Evolutionary conservation across 129 eudicot species (phyloP).

Genomic region (Dittrichia graveolens): DNA sequence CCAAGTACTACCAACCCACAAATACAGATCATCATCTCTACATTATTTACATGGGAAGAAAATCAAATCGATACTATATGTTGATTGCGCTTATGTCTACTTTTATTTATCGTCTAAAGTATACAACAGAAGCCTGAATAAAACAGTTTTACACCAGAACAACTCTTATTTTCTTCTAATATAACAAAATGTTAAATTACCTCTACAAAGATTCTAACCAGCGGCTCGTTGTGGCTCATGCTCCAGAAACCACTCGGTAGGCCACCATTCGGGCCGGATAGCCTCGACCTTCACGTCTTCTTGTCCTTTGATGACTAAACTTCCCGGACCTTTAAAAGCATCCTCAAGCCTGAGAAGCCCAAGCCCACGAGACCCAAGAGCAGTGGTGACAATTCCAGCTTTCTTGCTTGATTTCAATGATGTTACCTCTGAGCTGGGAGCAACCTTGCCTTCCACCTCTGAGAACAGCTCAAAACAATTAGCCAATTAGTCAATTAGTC

Average conservation of each 20-base stretch:
- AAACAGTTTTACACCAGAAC: constrained; percentile 20
- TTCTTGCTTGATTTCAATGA: constrained; percentile 56
- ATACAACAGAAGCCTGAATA: constrained; percentile 15
- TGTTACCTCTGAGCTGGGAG: constrained; percentile 64
- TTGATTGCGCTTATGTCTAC: neutral
- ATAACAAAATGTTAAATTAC: neutral
- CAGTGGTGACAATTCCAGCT: constrained; percentile 73
- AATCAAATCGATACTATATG: too few relatives aligned
- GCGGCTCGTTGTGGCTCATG: constrained; percentile 47
- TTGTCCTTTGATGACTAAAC: constrained; percentile 64
- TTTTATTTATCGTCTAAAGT: constrained; percentile 28
- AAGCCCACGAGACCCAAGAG: constrained; percentile 78
- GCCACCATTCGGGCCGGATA: constrained; percentile 91
- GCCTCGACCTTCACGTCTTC: constrained; percentile 70
- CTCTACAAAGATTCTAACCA: constrained; percentile 35
- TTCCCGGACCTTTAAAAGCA: constrained; percentile 60
- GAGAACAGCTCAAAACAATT: constrained; percentile 11
- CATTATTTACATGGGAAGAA: too few relatives aligned
- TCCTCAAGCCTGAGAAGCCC: constrained; percentile 77
- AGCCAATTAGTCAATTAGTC: neutral
- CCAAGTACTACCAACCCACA: too few relatives aligned
- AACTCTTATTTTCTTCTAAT: constrained; percentile 9
- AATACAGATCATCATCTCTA: too few relatives aligned
- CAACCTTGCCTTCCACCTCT: constrained; percentile 68
- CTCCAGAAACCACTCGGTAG: constrained; percentile 65